Conservation (phyloP, 768 basidiomycete genomes). For the Mycena epipterygia region DNA sequence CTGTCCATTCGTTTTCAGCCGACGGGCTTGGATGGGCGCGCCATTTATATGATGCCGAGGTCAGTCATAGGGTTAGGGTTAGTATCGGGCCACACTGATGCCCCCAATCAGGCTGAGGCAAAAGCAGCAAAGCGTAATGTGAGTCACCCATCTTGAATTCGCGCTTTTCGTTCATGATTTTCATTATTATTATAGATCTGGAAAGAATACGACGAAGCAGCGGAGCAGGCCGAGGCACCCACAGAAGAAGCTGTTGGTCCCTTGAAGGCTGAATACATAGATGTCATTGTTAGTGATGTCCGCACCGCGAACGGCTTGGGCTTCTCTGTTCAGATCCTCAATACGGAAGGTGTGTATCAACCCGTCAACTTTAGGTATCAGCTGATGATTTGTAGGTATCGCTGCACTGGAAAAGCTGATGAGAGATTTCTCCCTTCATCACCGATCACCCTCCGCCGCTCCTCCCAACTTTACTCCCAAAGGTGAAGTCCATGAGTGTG, state of each 20-base stretch:
- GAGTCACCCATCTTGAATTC: conserved; percentile 43
- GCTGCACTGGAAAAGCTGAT: conserved; percentile 94
- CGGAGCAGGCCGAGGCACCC: conserved; percentile 66
- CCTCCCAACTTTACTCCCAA: conserved; percentile 84
- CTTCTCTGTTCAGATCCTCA: conserved; percentile 95
- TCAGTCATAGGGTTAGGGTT: conserved; percentile 39
- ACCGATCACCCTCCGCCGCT: conserved; percentile 71
- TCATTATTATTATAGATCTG: conserved; percentile 73
- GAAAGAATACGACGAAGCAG: conserved; percentile 85
- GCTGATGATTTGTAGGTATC: conserved; percentile 69
- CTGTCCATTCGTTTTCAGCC: conserved; percentile 90
- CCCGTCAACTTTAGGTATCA: conserved; percentile 1
- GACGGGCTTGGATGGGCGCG: conserved; percentile 84
- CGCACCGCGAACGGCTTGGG: conserved; percentile 78
- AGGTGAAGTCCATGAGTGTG: no score
- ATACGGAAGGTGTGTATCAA: conserved; percentile 81
- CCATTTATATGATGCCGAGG: conserved; percentile 90
- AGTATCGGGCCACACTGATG: not conserved
- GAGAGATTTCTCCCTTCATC: conserved; percentile 92
- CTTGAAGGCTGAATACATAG: conserved; percentile 88
- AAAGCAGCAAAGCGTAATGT: conserved; percentile 86
- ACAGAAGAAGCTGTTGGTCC: conserved; percentile 61
- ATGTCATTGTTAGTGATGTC: conserved; percentile 93
- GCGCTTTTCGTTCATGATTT: conserved; percentile 11
- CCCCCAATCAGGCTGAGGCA: conserved; percentile 75